A percentile compares a stretch with the other conserved stretches of the same genome.
Conservation (phyloP, 306 rosid species). For the Trifolium pratense region DNA sequence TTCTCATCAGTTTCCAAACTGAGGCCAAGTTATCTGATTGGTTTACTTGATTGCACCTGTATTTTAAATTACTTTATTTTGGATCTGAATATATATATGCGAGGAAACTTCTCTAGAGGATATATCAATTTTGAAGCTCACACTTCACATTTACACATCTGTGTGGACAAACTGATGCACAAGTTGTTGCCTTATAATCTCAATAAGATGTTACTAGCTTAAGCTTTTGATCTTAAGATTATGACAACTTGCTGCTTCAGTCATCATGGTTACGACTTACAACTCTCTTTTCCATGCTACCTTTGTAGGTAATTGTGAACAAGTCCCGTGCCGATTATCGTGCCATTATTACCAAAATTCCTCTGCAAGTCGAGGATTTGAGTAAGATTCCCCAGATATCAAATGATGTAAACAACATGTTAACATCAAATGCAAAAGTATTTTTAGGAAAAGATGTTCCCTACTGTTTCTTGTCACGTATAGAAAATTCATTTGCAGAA, state of each 20-base stretch:
- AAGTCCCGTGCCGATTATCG: constrained; percentile 90
- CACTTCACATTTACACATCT: constrained; percentile 9
- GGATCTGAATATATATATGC: background rate
- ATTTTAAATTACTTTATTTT: constrained; percentile 11
- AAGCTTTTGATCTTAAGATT: constrained; percentile 30
- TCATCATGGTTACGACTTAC: constrained; percentile 22
- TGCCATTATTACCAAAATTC: constrained; percentile 66
- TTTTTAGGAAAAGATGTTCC: constrained; percentile 85
- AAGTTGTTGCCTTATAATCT: constrained; percentile 34
- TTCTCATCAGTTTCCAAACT: constrained; percentile 9
- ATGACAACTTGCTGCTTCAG: constrained; percentile 14
- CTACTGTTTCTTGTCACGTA: constrained; percentile 77
- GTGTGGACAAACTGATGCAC: background rate
- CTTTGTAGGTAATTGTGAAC: constrained; percentile 76
- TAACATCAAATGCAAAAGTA: constrained; percentile 66
- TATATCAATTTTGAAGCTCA: constrained; percentile 25
- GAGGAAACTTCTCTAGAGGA: constrained; percentile 32
- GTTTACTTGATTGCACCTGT: constrained; percentile 16
- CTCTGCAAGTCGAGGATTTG: constrained; percentile 68
- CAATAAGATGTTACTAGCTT: constrained; percentile 11
- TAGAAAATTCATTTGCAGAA: constrained; percentile 70
- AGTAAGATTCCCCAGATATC: constrained; percentile 69
- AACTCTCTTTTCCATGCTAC: constrained; percentile 18
- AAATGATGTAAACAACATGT: constrained; percentile 66
- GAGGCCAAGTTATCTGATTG: constrained; percentile 19